Conservation (phyloP, 2,329 filamentous ascomycete species). For the Colletotrichum godetiae region DNA sequence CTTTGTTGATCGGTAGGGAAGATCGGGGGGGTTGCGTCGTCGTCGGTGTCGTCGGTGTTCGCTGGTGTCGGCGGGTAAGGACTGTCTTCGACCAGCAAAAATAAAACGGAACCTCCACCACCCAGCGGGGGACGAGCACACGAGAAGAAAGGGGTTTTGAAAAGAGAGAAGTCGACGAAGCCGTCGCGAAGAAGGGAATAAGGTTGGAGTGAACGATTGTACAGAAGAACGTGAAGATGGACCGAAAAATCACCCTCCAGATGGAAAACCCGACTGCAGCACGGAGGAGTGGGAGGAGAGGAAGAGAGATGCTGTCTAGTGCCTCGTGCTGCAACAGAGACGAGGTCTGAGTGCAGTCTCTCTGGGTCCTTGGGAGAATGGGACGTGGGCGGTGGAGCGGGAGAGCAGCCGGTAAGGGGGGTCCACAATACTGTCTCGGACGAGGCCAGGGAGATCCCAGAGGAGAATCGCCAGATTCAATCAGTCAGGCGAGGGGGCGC, state of each 20-base stretch:
- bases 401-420: constrained; percentile 25
- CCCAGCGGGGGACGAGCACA: constrained; percentile 30
- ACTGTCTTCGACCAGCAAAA: constrained; percentile 36
- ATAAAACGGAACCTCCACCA: constrained; percentile 29
- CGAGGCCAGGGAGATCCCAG: constrained; percentile 34
- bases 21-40: background rate
- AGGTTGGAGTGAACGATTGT: constrained; percentile 26
- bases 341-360: constrained; percentile 6
- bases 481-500: constrained; percentile 11
- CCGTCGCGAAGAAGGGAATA: constrained; percentile 26
- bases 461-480: constrained; percentile 28
- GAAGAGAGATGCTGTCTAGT: background rate
- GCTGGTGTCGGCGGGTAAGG: constrained; percentile 33
- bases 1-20: background rate
- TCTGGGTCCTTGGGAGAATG: background rate
- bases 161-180: constrained; percentile 32
- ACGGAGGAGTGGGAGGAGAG: constrained; percentile 3
- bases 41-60: constrained; percentile 18
- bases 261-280: background rate
- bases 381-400: constrained; percentile 8
- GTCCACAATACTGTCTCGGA: constrained; percentile 31
- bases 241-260: constrained; percentile 19
- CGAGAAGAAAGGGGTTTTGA: background rate
- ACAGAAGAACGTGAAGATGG: constrained; percentile 32
- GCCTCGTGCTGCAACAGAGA: constrained; percentile 5